Evolutionary conservation across 108 stramenopile genomes (phyloP).

Genomic region (Stephanodiscus minutulus): DNA sequence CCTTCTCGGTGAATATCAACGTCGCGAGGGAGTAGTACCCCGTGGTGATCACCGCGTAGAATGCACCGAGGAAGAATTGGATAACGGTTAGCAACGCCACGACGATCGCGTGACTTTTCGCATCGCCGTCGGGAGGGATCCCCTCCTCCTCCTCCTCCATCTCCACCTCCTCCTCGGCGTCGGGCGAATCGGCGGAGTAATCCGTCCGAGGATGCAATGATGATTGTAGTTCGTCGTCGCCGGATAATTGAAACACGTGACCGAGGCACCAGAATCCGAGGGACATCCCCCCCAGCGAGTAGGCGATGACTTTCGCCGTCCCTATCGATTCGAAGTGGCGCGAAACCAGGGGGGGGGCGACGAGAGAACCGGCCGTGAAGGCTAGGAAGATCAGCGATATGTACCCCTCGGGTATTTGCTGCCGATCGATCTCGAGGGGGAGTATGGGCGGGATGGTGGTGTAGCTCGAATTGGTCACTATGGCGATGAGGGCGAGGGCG

Average conservation of each 20-base stretch:
- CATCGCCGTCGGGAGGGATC: too few relatives aligned
- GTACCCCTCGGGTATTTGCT: conserved; percentile 17
- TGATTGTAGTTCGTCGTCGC: neutral
- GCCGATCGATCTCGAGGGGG: conserved; percentile 33
- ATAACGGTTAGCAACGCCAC: conserved; percentile 9
- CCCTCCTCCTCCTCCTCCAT: too few relatives aligned
- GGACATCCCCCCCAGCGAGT: conserved; percentile 24
- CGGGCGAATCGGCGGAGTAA: neutral
- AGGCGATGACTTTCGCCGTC: conserved; percentile 24
- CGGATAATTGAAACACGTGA: conserved; percentile 19
- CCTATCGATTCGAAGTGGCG: conserved; percentile 32
- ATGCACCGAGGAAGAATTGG: conserved; percentile 32
- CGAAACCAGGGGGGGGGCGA: conserved; percentile 21
- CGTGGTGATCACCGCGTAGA: conserved; percentile 31
- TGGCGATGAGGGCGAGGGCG: conserved; percentile 35
- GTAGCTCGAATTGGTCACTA: conserved; percentile 27
- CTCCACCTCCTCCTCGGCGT: too few relatives aligned
- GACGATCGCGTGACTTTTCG: neutral
- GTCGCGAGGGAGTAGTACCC: conserved; percentile 49
- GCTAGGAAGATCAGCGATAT: conserved; percentile 41
- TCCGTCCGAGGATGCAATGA: neutral
- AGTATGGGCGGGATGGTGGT: conserved; percentile 43
- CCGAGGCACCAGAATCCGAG: conserved; percentile 32
- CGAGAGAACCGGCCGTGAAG: conserved; percentile 25
- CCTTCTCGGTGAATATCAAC: conserved; percentile 19